Base-by-base conservation (phyloP, 495 filamentous ascomycete species). In the Penicillium atrosanguineum region DNA sequence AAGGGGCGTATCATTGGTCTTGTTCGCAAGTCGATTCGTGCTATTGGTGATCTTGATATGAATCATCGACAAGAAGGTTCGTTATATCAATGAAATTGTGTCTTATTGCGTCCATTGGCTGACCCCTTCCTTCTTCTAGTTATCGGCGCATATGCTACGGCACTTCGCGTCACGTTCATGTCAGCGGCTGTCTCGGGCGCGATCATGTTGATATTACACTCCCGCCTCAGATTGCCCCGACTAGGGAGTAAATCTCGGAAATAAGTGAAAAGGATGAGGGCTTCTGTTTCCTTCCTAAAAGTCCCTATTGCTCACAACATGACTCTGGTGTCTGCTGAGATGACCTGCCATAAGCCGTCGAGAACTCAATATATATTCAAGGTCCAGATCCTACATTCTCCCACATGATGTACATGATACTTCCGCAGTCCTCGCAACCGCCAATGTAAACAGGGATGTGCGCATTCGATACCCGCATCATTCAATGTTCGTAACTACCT, bases 131-230 rank as follows among this genome's bases (percentile, higher is more conserved):
- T n/a, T n/a, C n/a, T n/a, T n/a, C n/a, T n/a, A 58, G 85, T 87
- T 5, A 79, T 86, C 28, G 65, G 65, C 20, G 79, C 84, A 45
- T 88, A 88, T 60, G 78, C 79, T 26, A 68, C 72, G 5, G 70
- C 83, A n/a, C 71, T 87, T 53, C 67, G 79, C 51, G 40, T 78
- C 29, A 84, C 78, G 0, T 85, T 85, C 55, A 12, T 78, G 15
- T 77, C 69, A 12, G 80, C 77, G 9, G 69, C 78, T 1, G 54
- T 77, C n/a, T 68, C 83, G 65, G 79, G 70, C 5, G 55, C 70
- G 4, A 57, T 83, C 23, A 75, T 78, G 62, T 59, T 82, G 12
- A 7, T 79, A 15, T 36, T 86, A 49, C 64, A 83, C 31, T n/a
- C 76, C 20, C 73, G 73, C 5, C 52, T 86, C 7, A 79, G 65